Conservation (phyloP, 2,329 filamentous ascomycete genomes). For the Paradendryphiella salina region DNA sequence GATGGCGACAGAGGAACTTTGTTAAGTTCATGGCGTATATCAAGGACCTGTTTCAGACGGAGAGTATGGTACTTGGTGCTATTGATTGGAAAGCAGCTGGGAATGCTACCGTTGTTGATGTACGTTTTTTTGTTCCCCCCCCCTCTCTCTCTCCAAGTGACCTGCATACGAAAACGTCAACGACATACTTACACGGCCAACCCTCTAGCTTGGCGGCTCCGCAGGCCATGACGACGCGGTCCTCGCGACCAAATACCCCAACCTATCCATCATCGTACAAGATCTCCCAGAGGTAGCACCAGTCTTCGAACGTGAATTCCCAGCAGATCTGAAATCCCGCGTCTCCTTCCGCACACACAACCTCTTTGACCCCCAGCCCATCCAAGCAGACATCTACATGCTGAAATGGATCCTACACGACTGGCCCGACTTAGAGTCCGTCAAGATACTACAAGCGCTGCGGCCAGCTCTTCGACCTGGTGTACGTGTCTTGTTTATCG, state of each 20-base stretch:
- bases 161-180: not conserved
- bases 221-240: slow-evolving; percentile 39
- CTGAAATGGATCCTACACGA: slow-evolving; percentile 66
- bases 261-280: slow-evolving; percentile 38
- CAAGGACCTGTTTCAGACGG: slow-evolving; percentile 39
- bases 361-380: slow-evolving; percentile 61
- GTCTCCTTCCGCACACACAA: slow-evolving; percentile 55
- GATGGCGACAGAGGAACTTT: slow-evolving; percentile 39
- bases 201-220: slow-evolving; percentile 33
- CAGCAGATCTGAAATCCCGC: slow-evolving; percentile 28
- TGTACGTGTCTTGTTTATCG: slow-evolving; percentile 52
- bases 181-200: not conserved
- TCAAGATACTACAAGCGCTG: slow-evolving; percentile 49
- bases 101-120: slow-evolving; percentile 33
- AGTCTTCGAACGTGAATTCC: slow-evolving; percentile 31
- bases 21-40: slow-evolving; percentile 42
- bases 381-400: slow-evolving; percentile 58
- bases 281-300: slow-evolving; percentile 36
- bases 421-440: slow-evolving; percentile 57
- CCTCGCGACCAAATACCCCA: slow-evolving; percentile 31
- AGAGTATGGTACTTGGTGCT: slow-evolving; percentile 30
- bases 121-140: too few relatives aligned
- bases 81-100: slow-evolving; percentile 35
- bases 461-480: slow-evolving; percentile 61
- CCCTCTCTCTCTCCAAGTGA: too few relatives aligned